A percentile compares a stretch with the other conserved stretches of the same genome.
Evolutionary conservation across 2,329 filamentous ascomycete species (phyloP).

Genomic region (Aspergillus pseudonomiae): DNA sequence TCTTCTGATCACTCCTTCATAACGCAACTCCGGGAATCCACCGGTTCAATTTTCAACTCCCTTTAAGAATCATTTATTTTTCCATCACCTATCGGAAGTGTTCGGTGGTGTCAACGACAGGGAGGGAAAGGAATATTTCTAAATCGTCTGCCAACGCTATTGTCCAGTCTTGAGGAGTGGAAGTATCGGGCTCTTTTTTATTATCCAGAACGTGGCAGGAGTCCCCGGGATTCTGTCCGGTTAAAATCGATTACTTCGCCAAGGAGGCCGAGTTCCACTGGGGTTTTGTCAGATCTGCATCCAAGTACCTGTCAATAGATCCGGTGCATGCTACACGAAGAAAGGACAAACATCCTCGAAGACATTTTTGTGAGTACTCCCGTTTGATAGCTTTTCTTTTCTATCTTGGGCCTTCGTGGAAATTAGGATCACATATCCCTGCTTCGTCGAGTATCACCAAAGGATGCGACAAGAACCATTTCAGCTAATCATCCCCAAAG

Average conservation of each 20-base stretch:
- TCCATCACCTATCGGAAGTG: constrained; percentile 21
- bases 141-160: neutral
- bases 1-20: constrained; percentile 4
- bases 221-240: constrained; percentile 11
- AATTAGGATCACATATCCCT: neutral
- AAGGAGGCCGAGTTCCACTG: constrained; percentile 18
- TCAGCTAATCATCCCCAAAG: neutral
- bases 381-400: constrained; percentile 12
- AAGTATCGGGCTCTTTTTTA: constrained; percentile 1
- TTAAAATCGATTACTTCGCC: constrained; percentile 9
- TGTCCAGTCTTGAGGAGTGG: constrained; percentile 1
- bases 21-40: constrained; percentile 20
- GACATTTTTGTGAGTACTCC: constrained; percentile 18
- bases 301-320: constrained; percentile 30
- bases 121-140: constrained; percentile 5
- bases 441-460: neutral
- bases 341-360: constrained; percentile 38
- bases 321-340: constrained; percentile 37
- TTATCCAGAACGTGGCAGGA: constrained; percentile 12
- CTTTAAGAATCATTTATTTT: constrained; percentile 23
- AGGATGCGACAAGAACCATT: neutral
- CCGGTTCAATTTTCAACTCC: constrained; percentile 32
- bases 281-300: constrained; percentile 25
- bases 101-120: constrained; percentile 14
- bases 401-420: constrained; percentile 1